Evolutionary conservation across 75 land plant species (phyloP).

Genomic region (Chamaecyparis obtusa): DNA sequence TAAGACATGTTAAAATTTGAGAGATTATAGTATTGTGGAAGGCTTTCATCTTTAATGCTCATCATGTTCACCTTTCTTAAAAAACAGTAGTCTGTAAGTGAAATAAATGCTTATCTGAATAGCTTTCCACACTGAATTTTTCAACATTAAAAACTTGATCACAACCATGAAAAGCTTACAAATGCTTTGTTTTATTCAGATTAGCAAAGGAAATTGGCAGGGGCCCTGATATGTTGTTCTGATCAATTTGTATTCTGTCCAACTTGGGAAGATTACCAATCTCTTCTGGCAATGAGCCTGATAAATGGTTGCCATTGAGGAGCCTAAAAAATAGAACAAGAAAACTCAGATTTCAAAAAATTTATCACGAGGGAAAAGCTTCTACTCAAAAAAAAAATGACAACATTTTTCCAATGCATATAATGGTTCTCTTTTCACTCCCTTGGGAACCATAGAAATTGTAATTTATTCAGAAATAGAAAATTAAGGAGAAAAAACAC

Average conservation of each 20-base stretch:
- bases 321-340: slow-evolving; percentile 46
- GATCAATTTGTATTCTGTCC: slow-evolving; percentile 81
- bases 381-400: background rate
- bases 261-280: slow-evolving; percentile 67
- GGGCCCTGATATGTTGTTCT: slow-evolving; percentile 69
- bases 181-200: slow-evolving; percentile 60
- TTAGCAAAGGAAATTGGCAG: slow-evolving; percentile 75
- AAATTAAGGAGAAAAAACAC: background rate
- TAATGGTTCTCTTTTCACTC: background rate
- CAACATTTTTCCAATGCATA: background rate
- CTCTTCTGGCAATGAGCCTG: slow-evolving; percentile 75
- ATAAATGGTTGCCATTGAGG: slow-evolving; percentile 70
- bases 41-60: background rate
- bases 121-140: background rate
- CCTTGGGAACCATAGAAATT: background rate
- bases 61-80: background rate
- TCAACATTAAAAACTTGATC: background rate
- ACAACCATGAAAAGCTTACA: slow-evolving; percentile 44
- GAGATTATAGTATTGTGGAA: background rate
- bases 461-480: background rate
- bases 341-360: background rate
- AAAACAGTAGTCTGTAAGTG: background rate
- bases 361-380: background rate
- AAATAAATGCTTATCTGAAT: background rate
- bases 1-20: background rate